A percentile compares a stretch with the other conserved stretches of the same genome.
Conservation (phyloP, 2,329 filamentous ascomycete species). For the Paracamarosporium sp. region DNA sequence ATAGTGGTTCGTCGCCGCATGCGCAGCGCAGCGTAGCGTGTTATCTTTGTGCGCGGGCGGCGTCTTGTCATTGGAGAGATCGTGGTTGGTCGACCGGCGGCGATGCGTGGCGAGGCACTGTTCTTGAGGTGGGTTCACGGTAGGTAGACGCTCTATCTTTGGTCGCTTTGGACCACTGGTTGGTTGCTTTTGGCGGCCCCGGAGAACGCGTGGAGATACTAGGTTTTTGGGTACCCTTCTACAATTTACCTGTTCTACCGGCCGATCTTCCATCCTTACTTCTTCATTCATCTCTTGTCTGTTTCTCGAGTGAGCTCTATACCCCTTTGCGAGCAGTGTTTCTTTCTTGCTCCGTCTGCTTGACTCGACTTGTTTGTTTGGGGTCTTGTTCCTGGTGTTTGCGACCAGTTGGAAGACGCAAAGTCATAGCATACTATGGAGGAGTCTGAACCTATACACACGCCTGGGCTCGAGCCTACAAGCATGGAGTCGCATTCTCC, state of each 20-base stretch:
- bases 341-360: not conserved
- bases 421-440: conserved; percentile 22
- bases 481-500: conserved; percentile 41
- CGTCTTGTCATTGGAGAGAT: not conserved
- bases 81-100: not conserved
- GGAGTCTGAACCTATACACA: conserved; percentile 33
- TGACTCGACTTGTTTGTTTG: not conserved
- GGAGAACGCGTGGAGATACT: conserved; percentile 6
- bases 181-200: not conserved
- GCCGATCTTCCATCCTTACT: not conserved
- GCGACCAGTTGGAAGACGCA: not conserved
- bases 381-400: not conserved
- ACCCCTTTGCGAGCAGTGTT: not conserved
- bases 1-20: not conserved
- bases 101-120: not conserved
- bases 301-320: conserved; percentile 1
- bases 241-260: not conserved
- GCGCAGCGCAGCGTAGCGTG: not conserved
- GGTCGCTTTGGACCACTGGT: not conserved
- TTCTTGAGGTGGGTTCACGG: not conserved
- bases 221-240: not conserved
- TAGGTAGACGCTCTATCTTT: not conserved
- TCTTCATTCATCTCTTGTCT: not conserved
- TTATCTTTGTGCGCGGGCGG: not conserved
- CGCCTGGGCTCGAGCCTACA: conserved; percentile 40